These are phyloP conservation scores for Plasmopara viticola DNA, from an alignment of 352 stramenopile genomes.

Conservation along the genomic window DNA sequence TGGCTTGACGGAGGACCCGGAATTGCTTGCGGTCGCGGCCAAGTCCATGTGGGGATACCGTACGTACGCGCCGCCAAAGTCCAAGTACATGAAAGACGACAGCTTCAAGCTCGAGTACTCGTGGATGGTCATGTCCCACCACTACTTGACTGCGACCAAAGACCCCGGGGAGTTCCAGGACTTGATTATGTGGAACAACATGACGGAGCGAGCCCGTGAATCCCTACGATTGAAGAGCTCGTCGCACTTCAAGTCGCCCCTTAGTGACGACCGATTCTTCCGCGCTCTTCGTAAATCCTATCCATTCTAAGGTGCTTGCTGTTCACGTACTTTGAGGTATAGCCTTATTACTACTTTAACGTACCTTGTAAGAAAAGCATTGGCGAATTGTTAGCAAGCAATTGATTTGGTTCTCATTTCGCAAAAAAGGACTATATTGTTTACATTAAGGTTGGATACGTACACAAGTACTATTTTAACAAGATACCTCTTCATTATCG, in stretches of 20 bases:
- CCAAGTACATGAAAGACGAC: not conserved
- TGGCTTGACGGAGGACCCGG: not conserved
- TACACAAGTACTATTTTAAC: too few relatives aligned
- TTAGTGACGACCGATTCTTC: not conserved
- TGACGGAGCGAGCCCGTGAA: constrained; percentile 3
- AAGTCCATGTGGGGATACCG: not conserved
- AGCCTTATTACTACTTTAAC: too few relatives aligned
- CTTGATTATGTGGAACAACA: constrained; percentile 15
- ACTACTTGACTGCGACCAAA: constrained; percentile 10
- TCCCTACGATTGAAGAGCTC: not conserved
- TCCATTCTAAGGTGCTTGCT: not conserved
- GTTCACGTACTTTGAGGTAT: too few relatives aligned
- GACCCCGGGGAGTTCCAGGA: constrained; percentile 8
- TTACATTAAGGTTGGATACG: too few relatives aligned
- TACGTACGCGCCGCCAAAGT: not conserved
- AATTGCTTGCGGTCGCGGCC: not conserved
- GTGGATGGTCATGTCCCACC: constrained; percentile 1
- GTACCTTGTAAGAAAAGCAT: too few relatives aligned
- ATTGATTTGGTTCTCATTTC: too few relatives aligned
- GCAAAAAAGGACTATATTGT: too few relatives aligned
- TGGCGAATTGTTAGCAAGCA: too few relatives aligned
- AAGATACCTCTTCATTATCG: too few relatives aligned
- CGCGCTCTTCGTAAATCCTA: not conserved
- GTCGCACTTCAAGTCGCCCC: not conserved
- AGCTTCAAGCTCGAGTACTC: constrained; percentile 8